phyloP scores from a whole-genome alignment of 345 rosid genomes.

The Crucihimalaya himalaica region DNA sequence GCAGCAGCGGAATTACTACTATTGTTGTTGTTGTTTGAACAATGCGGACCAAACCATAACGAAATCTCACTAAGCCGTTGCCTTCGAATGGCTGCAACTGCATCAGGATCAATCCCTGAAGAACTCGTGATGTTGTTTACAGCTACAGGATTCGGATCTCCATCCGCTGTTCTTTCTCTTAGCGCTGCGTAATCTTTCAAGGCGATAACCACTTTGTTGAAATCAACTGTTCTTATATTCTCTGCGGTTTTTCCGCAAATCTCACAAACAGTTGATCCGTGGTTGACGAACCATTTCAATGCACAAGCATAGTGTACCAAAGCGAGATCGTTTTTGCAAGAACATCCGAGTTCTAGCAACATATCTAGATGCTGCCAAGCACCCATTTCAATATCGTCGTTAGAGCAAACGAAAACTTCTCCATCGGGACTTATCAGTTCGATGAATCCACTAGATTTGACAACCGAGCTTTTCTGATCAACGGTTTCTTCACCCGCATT shows the following conservation, averaged over 20 bases:
- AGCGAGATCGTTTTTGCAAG: constrained; percentile 86
- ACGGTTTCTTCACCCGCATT: constrained; percentile 37
- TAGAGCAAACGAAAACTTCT: constrained; percentile 71
- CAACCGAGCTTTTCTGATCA: constrained; percentile 28
- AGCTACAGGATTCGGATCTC: constrained; percentile 72
- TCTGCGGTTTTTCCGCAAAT: constrained; percentile 71
- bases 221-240: constrained; percentile 60
- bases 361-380: constrained; percentile 49
- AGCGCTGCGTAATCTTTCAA: constrained; percentile 75
- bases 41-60: constrained; percentile 75
- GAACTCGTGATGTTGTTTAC: constrained; percentile 41
- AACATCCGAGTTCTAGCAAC: constrained; percentile 83
- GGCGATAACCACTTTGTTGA: constrained; percentile 59
- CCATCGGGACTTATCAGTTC: constrained; percentile 83
- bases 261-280: constrained; percentile 88
- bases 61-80: constrained; percentile 88
- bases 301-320: constrained; percentile 91
- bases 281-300: constrained; percentile 93
- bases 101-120: constrained; percentile 82
- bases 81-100: constrained; percentile 85
- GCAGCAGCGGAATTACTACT: constrained; percentile 44
- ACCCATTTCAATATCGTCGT: constrained; percentile 77
- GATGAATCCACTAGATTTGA: constrained; percentile 45
- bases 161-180: constrained; percentile 78
- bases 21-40: constrained; percentile 36